These are phyloP conservation scores for Nyssa sinensis DNA, from an alignment of 148 eudicot genomes.

Conservation along the genomic window DNA sequence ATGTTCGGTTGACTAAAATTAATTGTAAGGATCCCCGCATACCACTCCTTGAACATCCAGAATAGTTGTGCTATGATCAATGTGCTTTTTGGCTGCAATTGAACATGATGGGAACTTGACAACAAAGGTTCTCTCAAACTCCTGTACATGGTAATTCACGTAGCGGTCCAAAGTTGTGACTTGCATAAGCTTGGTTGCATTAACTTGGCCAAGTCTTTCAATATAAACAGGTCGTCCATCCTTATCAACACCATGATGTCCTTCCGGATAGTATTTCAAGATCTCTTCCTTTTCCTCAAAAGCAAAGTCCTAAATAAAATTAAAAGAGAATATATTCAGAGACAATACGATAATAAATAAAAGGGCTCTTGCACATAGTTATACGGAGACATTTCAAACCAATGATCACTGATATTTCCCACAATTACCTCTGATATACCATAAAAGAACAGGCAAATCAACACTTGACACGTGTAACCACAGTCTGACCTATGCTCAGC, in stretches of 20 bases:
- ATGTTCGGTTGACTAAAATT: too few species aligned
- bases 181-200: constrained; percentile 67
- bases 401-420: not conserved
- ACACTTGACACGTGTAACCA: too few species aligned
- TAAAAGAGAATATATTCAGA: not conserved
- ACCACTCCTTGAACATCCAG: too few species aligned
- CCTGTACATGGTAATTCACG: too few species aligned
- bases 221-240: constrained; percentile 89
- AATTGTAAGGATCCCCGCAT: constrained; percentile 9
- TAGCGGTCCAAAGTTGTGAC: too few species aligned
- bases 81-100: too few species aligned
- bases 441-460: too few species aligned
- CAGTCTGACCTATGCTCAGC: too few species aligned
- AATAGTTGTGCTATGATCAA: too few species aligned
- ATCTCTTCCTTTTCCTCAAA: constrained; percentile 74
- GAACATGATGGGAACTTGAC: too few species aligned
- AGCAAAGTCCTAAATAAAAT: constrained; percentile 55
- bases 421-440: too few species aligned
- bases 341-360: not conserved
- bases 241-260: constrained; percentile 92
- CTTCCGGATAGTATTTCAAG: constrained; percentile 75
- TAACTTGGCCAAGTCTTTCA: constrained; percentile 76
- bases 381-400: not conserved
- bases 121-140: too few species aligned
- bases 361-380: not conserved